A percentile compares a stretch with the other conserved stretches of the same genome.
Conservation (phyloP, 2,329 filamentous ascomycete genomes). For the Nothopassalora personata region DNA sequence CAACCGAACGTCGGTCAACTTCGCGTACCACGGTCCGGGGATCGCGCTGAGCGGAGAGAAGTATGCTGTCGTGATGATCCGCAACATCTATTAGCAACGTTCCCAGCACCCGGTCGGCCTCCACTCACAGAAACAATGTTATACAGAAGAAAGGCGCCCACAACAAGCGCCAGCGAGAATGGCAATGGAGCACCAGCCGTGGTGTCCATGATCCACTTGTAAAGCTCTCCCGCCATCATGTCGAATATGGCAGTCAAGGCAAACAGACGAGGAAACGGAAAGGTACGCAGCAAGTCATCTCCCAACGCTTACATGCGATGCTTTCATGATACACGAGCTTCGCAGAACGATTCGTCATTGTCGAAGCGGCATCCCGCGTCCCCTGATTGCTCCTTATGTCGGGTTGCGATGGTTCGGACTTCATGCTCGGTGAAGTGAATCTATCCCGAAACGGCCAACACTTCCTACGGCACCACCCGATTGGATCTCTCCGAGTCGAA, state of each 20-base stretch:
- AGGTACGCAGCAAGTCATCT: background rate
- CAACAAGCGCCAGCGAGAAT: background rate
- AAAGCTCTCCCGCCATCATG: background rate
- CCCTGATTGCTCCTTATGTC: background rate
- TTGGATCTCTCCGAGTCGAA: too few species aligned
- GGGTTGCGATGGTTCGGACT: background rate
- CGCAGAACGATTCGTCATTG: background rate
- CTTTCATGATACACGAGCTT: background rate
- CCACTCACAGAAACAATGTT: background rate
- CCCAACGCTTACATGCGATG: background rate
- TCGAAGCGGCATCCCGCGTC: background rate
- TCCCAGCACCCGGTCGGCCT: background rate
- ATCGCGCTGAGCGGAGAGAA: slow-evolving; percentile 11
- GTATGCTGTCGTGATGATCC: background rate
- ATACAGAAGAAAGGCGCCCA: background rate
- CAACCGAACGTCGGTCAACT: slow-evolving; percentile 7
- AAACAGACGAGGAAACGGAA: background rate
- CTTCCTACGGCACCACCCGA: background rate
- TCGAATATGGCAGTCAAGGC: background rate
- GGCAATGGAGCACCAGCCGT: background rate
- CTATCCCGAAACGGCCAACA: background rate
- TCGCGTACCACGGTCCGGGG: slow-evolving; percentile 12
- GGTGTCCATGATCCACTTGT: background rate
- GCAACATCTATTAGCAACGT: background rate
- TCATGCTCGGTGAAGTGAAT: background rate